Percentiles rank a stretch among this genome's conserved stretches.
Evolutionary conservation across 352 stramenopile genomes (phyloP).

Genomic region (Albugo candida): DNA sequence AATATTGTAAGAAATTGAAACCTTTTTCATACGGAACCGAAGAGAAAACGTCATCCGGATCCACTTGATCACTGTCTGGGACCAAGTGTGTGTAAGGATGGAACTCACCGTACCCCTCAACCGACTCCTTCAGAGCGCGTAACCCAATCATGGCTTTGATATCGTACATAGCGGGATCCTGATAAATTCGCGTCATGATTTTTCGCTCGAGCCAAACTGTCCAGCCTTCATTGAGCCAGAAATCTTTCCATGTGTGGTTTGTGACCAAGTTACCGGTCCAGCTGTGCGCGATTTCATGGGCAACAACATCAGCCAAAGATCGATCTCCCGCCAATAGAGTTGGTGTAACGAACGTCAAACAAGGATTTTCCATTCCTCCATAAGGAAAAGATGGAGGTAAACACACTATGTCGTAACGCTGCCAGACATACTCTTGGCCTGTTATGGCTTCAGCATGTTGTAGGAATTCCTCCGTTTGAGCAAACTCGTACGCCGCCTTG

Average conservation of each 20-base stretch:
- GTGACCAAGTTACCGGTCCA: slow-evolving; percentile 97
- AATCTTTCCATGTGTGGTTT: slow-evolving; percentile 90
- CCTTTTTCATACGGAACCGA: slow-evolving; percentile 93
- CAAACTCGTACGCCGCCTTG: slow-evolving; percentile 85
- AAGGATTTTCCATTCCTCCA: slow-evolving; percentile 62
- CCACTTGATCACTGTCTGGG: slow-evolving; percentile 61
- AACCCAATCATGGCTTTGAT: slow-evolving; percentile 31
- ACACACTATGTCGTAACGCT: slow-evolving; percentile 94
- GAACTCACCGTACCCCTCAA: slow-evolving; percentile 25
- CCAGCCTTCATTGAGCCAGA: slow-evolving; percentile 98
- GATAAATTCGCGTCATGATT: slow-evolving; percentile 19
- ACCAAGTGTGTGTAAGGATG: slow-evolving; percentile 83
- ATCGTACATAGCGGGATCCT: slow-evolving; percentile 12
- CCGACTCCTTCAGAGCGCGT: slow-evolving; percentile 18
- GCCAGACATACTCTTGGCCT: slow-evolving; percentile 86
- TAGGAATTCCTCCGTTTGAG: slow-evolving; percentile 88
- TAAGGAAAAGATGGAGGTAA: slow-evolving; percentile 89
- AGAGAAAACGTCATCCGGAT: slow-evolving; percentile 93
- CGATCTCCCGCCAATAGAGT: slow-evolving; percentile 88
- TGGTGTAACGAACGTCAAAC: slow-evolving; percentile 93
- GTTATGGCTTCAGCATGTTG: slow-evolving; percentile 83
- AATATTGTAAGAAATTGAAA: slow-evolving; percentile 29
- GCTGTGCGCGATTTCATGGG: slow-evolving; percentile 92
- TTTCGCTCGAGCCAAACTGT: slow-evolving; percentile 96
- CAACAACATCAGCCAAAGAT: slow-evolving; percentile 91